Percentiles rank a stretch among this genome's conserved stretches.
Evolutionary conservation across 352 stramenopile genomes (phyloP).

Genomic region (Globisporangium radiosum): DNA sequence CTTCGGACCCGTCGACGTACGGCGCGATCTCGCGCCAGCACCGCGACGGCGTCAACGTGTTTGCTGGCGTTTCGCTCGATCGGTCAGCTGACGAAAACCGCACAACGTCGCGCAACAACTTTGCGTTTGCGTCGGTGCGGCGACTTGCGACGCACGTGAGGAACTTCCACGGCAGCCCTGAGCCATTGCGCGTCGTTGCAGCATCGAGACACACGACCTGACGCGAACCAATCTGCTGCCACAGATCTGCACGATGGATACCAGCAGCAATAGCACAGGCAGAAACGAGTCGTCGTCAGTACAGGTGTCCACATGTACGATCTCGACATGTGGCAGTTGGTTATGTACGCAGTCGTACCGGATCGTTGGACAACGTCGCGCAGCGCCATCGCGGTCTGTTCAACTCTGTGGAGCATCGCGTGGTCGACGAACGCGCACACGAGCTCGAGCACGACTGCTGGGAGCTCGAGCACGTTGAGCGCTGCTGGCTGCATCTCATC

Average conservation of each 20-base stretch:
- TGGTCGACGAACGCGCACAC: conserved; percentile 57
- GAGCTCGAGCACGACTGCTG: conserved; percentile 35
- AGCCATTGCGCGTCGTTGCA: background rate
- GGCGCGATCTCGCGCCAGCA: conserved; percentile 57
- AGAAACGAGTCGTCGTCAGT: background rate
- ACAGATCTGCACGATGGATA: conserved; percentile 30
- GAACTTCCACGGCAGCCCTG: conserved; percentile 33
- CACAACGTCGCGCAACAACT: conserved; percentile 30
- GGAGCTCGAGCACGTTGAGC: conserved; percentile 23
- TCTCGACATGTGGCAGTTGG: background rate
- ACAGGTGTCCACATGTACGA: background rate
- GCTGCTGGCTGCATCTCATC: background rate
- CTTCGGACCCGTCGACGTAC: conserved; percentile 13
- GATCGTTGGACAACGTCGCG: conserved; percentile 30
- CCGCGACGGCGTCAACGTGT: conserved; percentile 59
- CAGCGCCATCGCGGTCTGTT: conserved; percentile 28
- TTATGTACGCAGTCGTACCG: conserved; percentile 18
- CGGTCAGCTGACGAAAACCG: conserved; percentile 51
- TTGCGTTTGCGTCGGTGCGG: conserved; percentile 22
- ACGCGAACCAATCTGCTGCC: conserved; percentile 19
- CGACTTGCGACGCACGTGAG: conserved; percentile 38
- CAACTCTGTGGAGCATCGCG: conserved; percentile 37
- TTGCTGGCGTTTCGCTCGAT: conserved; percentile 42
- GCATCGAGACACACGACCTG: conserved; percentile 23
- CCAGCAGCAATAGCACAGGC: conserved; percentile 7